Evolutionary conservation across 495 filamentous ascomycete genomes (phyloP), one percentile per base, ranked within the genome.

Genomic region (Tricharina praecox): DNA sequence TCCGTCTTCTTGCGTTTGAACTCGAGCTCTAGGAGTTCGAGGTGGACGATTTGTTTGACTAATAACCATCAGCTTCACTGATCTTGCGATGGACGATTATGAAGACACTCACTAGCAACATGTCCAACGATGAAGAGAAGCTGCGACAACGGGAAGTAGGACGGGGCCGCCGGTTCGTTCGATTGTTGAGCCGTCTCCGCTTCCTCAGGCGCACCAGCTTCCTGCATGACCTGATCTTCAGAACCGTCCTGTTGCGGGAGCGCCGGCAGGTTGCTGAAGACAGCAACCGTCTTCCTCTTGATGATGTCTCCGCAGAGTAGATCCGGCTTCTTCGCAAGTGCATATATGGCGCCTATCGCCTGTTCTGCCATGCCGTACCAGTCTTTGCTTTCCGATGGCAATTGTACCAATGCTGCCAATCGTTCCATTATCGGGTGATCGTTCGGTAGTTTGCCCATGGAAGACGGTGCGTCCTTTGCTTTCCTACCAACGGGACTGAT

Each of bases 281-380:
- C 85, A 19, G 72, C 67, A 55, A 70, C 83, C 0, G 90, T 93
- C 67, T 90, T 92, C 45, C 84, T 72, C 45, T 84, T 73, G 26
- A 99, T 70, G 18, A 96, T 81, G 48, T 94, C 85, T 2, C 90
- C 88, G 65, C 88, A 96, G 19, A 99, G 70, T 23, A 79, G 79
- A 63, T 99, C 90, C 0, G 90, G 90, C 54, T 95, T 87, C 54
- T 90, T 93, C 1, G 87, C 82, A 18, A 99, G 66, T n/a, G 81
- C 72, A 59, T 96, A 99, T 51, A 99, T 94, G 26, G 90, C 90
- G 49, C 84, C 79, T 56, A 96, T 85, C 15, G 90, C 86, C 62
- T 99, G 92, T 57, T 99, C 90, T 13, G 92, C 87, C n/a, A 95
- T 81, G 5, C 92, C 87, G 48, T 78, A 87, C 90, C 90, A 99